Base-by-base conservation (phyloP, 2,329 filamentous ascomycete genomes). In the Paracorniculantispora psalliotae region DNA sequence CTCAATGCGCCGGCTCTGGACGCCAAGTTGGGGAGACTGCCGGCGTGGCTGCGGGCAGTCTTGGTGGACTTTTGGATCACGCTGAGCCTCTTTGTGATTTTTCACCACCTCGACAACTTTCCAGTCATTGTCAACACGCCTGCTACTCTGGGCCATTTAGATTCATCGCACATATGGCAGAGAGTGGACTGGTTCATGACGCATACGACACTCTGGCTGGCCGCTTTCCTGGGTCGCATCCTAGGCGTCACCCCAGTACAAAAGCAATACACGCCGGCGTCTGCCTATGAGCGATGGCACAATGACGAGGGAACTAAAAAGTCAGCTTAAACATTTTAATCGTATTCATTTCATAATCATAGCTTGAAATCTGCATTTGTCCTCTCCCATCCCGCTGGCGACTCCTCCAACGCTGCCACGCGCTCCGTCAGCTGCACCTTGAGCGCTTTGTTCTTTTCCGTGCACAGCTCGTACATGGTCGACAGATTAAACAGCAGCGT, bases 401-500 rank as follows among this genome's bases (percentile, higher is more conserved):
- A 80, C 17, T 82, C 78, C 44, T 81, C 80, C 65, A 83, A 78
- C 1, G 72, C 75, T 1, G 90, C 87, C 19, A 94, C 79, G 54
- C 80, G 82, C 66, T 91, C 88, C 2, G 89, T 86, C 19, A 97
- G 77, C 26, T 76, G 78, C 30, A 83, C 72, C 78, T 97, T 97
- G 65, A 89, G 73, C 13, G 81, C 81, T 51, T 83, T 79, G 44
- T 90, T 84, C 62, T 83, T 82, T 66, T 97, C 92, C 0, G 90
- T 92, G 69, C 90, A 94, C 8, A 97, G 80, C 73, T 97, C 94
- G 70, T 96, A 97, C 66, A 96, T 84, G 0, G 93, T 97, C 12
- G 87, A 86, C 13, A 99, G 74, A 70, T 97, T 97, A 74, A 97
- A 96, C 0, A 96, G 83, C 2, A 96, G 75, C 0, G 90, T 90